These are phyloP conservation scores for Hanseniaspora taiwanica DNA, from an alignment of 805 yeast species.

Conservation along the genomic window DNA sequence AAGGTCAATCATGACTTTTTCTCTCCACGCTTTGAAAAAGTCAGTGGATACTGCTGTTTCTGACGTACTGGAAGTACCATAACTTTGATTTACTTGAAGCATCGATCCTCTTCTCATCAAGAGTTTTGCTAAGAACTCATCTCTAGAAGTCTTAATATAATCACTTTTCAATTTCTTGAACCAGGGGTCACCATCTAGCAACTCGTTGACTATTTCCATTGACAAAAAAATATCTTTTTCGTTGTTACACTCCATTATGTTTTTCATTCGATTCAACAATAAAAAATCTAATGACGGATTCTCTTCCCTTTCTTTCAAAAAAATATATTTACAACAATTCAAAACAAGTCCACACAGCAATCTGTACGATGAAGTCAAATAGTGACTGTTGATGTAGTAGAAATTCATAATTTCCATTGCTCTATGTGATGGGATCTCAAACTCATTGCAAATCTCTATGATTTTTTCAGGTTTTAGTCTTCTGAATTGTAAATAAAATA, in stretches of 20 bases:
- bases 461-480: conserved; percentile 30
- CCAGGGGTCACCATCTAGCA: conserved; percentile 52
- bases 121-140: conserved; percentile 14
- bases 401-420: conserved; percentile 39
- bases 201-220: conserved; percentile 37
- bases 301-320: conserved; percentile 30
- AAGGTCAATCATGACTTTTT: conserved; percentile 17
- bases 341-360: conserved; percentile 54
- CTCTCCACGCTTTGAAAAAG: conserved; percentile 24
- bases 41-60: conserved; percentile 21
- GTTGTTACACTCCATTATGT: conserved; percentile 37
- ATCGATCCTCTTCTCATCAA: conserved; percentile 22
- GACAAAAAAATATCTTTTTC: conserved; percentile 38
- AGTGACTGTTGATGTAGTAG: conserved; percentile 35
- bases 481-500: conserved; percentile 14
- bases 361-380: conserved; percentile 54
- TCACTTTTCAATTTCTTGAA: conserved; percentile 37
- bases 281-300: conserved; percentile 37
- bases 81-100: conserved; percentile 19
- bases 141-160: conserved; percentile 24
- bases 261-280: conserved; percentile 37
- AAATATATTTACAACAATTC: conserved; percentile 42
- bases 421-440: conserved; percentile 42
- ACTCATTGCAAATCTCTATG: conserved; percentile 43
- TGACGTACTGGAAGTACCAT: conserved; percentile 10